Percentiles rank a stretch among this genome's conserved stretches.
These are phyloP conservation scores for Cerioporus squamosus DNA, from an alignment of 1,284 basidiomycete species.

Conservation along the genomic window DNA sequence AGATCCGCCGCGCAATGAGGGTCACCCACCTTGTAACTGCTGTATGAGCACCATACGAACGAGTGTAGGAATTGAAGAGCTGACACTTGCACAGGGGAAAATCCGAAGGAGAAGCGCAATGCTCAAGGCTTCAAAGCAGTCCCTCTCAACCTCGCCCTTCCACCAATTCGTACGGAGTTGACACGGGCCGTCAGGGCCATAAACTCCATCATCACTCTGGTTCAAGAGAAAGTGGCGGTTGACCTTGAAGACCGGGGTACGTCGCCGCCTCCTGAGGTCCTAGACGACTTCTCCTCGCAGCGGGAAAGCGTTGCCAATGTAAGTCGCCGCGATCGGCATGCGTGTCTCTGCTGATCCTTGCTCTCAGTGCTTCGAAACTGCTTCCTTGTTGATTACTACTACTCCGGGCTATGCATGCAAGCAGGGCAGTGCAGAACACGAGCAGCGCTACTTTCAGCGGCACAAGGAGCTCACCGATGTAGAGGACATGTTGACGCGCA, in stretches of 20 bases:
- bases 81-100: not conserved
- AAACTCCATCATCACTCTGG: not conserved
- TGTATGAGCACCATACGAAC: not conserved
- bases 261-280: not conserved
- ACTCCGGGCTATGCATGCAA: conserved; percentile 9
- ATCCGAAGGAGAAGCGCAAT: not conserved
- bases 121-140: not conserved
- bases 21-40: not conserved
- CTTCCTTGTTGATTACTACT: not conserved
- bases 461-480: not conserved
- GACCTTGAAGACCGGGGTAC: not conserved
- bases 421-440: not conserved
- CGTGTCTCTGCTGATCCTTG: not conserved
- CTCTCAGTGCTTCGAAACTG: conserved; percentile 1
- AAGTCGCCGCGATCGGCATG: not conserved
- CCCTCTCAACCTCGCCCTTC: not conserved
- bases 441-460: not conserved
- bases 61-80: not conserved
- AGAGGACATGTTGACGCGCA: not conserved
- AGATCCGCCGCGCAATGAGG: not conserved
- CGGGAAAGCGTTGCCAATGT: not conserved
- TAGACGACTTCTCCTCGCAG: not conserved
- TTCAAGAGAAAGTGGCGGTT: not conserved
- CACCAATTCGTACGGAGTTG: not conserved
- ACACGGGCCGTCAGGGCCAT: not conserved